Base-by-base conservation (phyloP, 1,284 basidiomycete species). In the Nidula niveotomentosa region DNA sequence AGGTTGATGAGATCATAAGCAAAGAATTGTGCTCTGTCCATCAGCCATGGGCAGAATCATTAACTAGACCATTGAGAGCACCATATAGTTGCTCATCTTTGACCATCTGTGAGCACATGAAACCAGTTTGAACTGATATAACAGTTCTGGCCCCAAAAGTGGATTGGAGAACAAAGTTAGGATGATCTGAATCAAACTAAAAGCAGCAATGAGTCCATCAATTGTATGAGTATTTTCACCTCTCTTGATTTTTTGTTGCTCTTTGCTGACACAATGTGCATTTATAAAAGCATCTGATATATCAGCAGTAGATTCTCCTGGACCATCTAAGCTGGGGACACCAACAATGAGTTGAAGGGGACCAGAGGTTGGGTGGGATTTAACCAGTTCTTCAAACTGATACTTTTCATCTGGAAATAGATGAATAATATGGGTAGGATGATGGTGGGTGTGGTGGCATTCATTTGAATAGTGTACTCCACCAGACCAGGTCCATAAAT, bases 31-130 rank as follows among this genome's bases (percentile, higher is more conserved):
- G 50, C 6, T 61, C 56, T 2, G 37, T 54, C 60, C 62, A 69
- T 54, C 55, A 67, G 1, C 60, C 63, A 56, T 73, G 72, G 5
- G 70, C 66, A 2, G 65, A 70, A 60, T 74, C 70, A 45, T 67
- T 66, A 17, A 73, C 64, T 43, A 70, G 50, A 0, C 72, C 70
- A 57, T 71, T 69, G 13, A 71, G 57, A 0, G 69, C 41, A 3
- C 45, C 56, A 1, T 66, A 63, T 2, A 53, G 10, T 8, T 4
- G n/a, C 2, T 52, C 1, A 8, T 60, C 53, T 36, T 63, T 63
- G 15, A 68, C 57, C 2, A 71, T 57, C 13, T 61, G 54, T 0
- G 60, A 60, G 12, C 46, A 55, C 68, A 71, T 70, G 45, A 65
- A 65, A 0, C 41, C 15, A 3, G 62, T 60, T 41, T 64, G 65